A percentile compares a stretch with the other conserved stretches of the same genome.
Evolutionary conservation across 1,284 basidiomycete species (phyloP).

Genomic region (Malassezia furfur): DNA sequence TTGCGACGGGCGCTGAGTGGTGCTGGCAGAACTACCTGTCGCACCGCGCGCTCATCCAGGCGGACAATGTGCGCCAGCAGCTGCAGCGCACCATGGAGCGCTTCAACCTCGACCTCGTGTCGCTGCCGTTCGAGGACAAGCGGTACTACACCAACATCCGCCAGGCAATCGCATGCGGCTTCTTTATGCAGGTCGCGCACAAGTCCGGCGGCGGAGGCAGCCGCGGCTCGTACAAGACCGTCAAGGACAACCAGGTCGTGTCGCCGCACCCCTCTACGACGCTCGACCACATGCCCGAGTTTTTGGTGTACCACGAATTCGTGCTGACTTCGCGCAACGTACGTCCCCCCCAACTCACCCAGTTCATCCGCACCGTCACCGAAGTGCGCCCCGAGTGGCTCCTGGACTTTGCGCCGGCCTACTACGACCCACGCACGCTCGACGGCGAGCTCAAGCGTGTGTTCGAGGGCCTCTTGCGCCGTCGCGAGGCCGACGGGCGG

Average conservation of each 20-base stretch:
- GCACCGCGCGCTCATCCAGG: constrained; percentile 71
- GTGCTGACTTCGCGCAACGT: constrained; percentile 72
- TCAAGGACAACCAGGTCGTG: constrained; percentile 91
- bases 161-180: constrained; percentile 78
- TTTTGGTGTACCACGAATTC: constrained; percentile 94
- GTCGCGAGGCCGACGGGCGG: constrained; percentile 6
- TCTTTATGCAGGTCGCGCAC: constrained; percentile 98
- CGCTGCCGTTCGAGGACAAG: constrained; percentile 64
- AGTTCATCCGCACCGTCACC: constrained; percentile 80
- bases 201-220: constrained; percentile 51
- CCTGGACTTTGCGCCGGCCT: constrained; percentile 66
- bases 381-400: constrained; percentile 85
- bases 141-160: constrained; percentile 72
- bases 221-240: constrained; percentile 55
- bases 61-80: constrained; percentile 89
- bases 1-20: constrained; percentile 56
- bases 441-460: constrained; percentile 39
- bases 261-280: constrained; percentile 89
- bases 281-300: constrained; percentile 83
- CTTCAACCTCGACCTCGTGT: constrained; percentile 61
- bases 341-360: constrained; percentile 44
- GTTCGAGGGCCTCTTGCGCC: constrained; percentile 24
- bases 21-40: constrained; percentile 87
- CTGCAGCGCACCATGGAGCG: constrained; percentile 87
- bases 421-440: constrained; percentile 59